Evolutionary conservation across 2,329 filamentous ascomycete genomes (phyloP).

Genomic region (Paecilomyces dactylethromorphus): DNA sequence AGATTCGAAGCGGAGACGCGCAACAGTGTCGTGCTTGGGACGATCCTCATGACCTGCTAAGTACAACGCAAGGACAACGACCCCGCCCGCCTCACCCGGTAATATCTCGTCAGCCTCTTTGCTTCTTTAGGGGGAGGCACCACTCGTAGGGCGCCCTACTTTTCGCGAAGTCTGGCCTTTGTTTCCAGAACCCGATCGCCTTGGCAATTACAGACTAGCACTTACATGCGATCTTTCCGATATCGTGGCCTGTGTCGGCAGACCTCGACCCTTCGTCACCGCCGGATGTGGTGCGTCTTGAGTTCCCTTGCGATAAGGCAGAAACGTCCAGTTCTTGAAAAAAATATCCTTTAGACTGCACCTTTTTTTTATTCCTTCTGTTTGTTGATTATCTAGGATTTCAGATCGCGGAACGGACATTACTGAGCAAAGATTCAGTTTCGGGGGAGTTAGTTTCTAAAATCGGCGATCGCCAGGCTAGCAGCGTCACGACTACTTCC

Average conservation of each 20-base stretch:
- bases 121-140: background rate
- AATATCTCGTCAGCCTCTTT: background rate
- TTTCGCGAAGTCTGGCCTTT: background rate
- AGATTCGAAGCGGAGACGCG: background rate
- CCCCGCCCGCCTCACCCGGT: background rate
- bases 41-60: background rate
- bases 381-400: background rate
- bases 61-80: background rate
- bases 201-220: background rate
- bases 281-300: background rate
- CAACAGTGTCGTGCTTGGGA: background rate
- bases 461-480: background rate
- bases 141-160: background rate
- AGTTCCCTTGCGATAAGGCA: background rate
- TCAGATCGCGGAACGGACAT: background rate
- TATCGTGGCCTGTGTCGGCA: background rate
- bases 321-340: background rate
- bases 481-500: background rate
- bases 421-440: background rate
- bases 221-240: background rate
- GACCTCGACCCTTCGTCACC: background rate
- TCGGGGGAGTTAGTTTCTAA: background rate
- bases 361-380: background rate
- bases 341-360: background rate
- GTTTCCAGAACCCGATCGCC: background rate